Conservation (phyloP, 345 rosid genomes). For the Linum trigynum region DNA sequence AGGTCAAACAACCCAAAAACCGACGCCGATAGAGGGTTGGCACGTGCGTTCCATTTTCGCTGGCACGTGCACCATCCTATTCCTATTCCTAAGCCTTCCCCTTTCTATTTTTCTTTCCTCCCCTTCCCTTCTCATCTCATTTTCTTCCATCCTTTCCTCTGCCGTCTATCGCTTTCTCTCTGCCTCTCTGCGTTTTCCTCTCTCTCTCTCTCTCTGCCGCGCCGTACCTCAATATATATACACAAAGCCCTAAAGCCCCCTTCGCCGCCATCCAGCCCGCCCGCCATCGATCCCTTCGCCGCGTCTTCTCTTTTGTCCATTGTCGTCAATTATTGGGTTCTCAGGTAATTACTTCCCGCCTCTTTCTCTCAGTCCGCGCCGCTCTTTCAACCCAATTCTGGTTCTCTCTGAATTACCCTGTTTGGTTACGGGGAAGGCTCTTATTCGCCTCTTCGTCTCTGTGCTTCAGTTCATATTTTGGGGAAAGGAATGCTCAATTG, state of each 20-base stretch:
- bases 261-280: neutral
- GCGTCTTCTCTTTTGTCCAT: neutral
- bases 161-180: neutral
- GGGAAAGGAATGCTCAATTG: neutral
- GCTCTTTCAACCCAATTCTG: neutral
- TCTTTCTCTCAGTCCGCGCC: no score
- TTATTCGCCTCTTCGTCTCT: neutral
- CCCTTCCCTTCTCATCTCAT: neutral
- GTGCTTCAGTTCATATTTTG: no score
- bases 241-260: neutral
- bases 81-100: neutral
- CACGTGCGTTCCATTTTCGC: neutral
- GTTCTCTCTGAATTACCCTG: neutral
- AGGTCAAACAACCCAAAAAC: neutral
- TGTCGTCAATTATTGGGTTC: neutral
- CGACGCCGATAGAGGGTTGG: neutral
- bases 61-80: neutral
- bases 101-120: neutral
- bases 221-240: neutral
- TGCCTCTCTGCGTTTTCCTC: neutral
- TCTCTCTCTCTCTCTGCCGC: neutral
- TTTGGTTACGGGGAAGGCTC: no score
- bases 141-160: neutral
- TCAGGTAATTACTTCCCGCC: neutral
- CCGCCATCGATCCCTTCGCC: neutral